phyloP scores from a whole-genome alignment of 495 filamentous ascomycete species.

The Aspergillus bridgeri region DNA sequence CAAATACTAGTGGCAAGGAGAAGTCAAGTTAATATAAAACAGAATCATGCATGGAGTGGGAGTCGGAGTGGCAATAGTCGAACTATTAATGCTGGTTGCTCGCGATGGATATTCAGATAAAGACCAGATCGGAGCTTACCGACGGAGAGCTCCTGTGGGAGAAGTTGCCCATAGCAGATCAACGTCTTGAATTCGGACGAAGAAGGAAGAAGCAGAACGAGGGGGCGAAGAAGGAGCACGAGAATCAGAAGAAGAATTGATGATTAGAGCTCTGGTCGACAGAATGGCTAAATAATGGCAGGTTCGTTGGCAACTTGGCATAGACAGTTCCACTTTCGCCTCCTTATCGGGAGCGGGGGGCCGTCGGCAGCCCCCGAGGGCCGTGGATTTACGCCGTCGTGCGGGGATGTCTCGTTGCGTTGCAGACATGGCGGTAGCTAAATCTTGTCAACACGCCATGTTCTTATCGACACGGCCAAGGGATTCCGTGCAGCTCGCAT shows the following conservation, averaged over 20 bases:
- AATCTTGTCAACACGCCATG: background rate
- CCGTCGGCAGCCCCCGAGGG: background rate
- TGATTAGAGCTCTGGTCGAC: too few species aligned
- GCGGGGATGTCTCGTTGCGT: background rate
- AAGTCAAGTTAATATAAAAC: background rate
- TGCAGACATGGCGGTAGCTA: background rate
- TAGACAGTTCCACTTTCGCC: background rate
- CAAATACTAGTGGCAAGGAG: background rate
- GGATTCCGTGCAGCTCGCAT: too few species aligned
- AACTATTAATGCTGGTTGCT: background rate
- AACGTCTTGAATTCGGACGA: background rate
- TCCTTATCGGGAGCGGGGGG: constrained; percentile 3
- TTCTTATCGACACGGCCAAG: background rate
- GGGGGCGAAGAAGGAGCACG: too few species aligned
- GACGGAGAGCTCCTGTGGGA: constrained; percentile 1
- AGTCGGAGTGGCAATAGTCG: background rate
- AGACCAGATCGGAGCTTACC: constrained; percentile 14
- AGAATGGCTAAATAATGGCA: too few species aligned
- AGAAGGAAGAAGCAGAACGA: background rate
- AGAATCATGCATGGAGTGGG: background rate
- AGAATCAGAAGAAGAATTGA: too few species aligned
- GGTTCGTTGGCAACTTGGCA: too few species aligned
- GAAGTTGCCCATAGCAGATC: background rate
- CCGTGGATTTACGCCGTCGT: background rate
- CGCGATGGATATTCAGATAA: background rate